Evolutionary conservation across 1,284 basidiomycete species (phyloP).

Genomic region (Ganoderma leucocontextum): DNA sequence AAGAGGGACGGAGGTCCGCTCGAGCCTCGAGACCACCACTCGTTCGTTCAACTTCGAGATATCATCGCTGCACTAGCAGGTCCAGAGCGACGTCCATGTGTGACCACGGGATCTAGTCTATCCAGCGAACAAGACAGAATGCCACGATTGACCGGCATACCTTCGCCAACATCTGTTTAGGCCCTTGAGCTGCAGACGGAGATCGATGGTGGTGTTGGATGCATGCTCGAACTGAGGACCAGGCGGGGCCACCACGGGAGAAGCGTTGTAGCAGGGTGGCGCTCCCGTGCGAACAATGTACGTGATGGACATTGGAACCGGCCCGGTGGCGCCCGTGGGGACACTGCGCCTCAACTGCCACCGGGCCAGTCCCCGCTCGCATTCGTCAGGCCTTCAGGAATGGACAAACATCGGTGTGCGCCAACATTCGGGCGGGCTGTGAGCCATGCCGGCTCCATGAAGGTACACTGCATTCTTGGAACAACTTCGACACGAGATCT

Average conservation of each 20-base stretch:
- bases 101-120: not conserved
- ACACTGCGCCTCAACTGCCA: too few relatives aligned
- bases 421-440: too few relatives aligned
- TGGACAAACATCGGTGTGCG: too few relatives aligned
- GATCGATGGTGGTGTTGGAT: conserved; percentile 5
- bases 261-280: not conserved
- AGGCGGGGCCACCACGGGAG: not conserved
- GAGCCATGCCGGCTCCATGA: too few relatives aligned
- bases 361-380: too few relatives aligned
- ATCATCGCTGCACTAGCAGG: not conserved
- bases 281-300: not conserved
- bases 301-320: not conserved
- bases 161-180: too few relatives aligned
- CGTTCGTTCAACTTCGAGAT: not conserved
- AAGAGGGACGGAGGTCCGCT: not conserved
- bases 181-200: not conserved
- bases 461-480: too few relatives aligned
- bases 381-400: too few relatives aligned
- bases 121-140: not conserved
- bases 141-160: too few relatives aligned
- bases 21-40: not conserved
- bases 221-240: not conserved
- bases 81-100: not conserved
- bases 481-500: too few relatives aligned
- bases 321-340: too few relatives aligned